A percentile compares a stretch with the other conserved stretches of the same genome.
phyloP scores from a whole-genome alignment of 805 yeast species.

The Ogataea henricii region DNA sequence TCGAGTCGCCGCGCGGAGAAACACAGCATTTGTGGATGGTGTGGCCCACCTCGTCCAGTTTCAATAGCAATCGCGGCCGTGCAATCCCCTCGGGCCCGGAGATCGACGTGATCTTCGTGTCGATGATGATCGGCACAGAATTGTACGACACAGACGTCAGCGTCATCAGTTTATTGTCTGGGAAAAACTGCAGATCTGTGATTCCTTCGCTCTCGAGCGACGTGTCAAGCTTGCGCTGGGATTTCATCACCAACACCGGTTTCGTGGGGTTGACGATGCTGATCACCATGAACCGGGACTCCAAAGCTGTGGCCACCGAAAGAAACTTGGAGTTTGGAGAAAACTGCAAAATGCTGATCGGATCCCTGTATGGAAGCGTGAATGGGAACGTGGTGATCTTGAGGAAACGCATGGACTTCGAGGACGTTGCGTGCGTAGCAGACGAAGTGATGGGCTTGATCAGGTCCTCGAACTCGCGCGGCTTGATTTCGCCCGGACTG shows the following conservation, averaged over 20 bases:
- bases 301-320: conserved; percentile 75
- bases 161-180: conserved; percentile 58
- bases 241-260: conserved; percentile 69
- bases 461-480: conserved; percentile 19
- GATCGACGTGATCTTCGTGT: conserved; percentile 55
- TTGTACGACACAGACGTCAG: conserved; percentile 60
- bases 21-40: conserved; percentile 71
- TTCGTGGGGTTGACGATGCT: conserved; percentile 62
- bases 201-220: conserved; percentile 86
- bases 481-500: conserved; percentile 6
- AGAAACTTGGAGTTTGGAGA: conserved; percentile 71
- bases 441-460: conserved; percentile 18
- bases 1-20: conserved; percentile 84
- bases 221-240: conserved; percentile 61
- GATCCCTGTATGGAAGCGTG: conserved; percentile 84
- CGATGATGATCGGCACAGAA: conserved; percentile 67
- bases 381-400: conserved; percentile 39
- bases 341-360: conserved; percentile 72
- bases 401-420: conserved; percentile 4
- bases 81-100: conserved; percentile 45
- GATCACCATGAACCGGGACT: conserved; percentile 76
- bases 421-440: conserved; percentile 10
- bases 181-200: conserved; percentile 75
- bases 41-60: conserved; percentile 80
- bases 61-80: conserved; percentile 60